A percentile compares a stretch with the other conserved stretches of the same genome.
Conservation (phyloP, 176 grass and related monocot genomes). For the Eleusine indica region DNA sequence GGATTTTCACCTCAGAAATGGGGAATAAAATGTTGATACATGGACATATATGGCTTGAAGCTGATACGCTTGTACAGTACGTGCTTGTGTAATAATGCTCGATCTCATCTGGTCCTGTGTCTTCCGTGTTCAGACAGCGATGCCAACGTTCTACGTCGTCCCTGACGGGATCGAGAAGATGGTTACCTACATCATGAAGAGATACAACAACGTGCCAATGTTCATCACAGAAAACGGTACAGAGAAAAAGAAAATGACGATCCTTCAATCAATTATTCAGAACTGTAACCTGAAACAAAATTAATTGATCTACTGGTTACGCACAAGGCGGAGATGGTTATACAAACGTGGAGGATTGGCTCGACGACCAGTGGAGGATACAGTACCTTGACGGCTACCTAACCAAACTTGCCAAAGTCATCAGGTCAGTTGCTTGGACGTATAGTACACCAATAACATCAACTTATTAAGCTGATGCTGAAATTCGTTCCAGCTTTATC, state of each 20-base stretch:
- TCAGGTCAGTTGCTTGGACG: conserved; percentile 46
- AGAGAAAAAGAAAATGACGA: not conserved
- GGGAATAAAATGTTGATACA: conserved; percentile 20
- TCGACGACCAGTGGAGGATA: conserved; percentile 54
- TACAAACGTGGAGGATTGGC: conserved; percentile 38
- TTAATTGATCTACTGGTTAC: conserved; percentile 35
- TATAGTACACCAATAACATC: not conserved
- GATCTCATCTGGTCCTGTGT: not conserved
- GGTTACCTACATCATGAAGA: conserved; percentile 56
- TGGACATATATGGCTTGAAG: not conserved
- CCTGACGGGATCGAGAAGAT: conserved; percentile 68
- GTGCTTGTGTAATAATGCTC: too few relatives aligned
- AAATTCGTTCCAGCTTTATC: not conserved
- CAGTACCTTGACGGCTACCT: conserved; percentile 61
- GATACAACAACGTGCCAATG: conserved; percentile 78
- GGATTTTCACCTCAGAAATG: not conserved
- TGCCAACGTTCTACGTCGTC: conserved; percentile 60
- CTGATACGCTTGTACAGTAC: not conserved
- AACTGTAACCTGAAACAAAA: not conserved
- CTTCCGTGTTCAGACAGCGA: conserved; percentile 49
- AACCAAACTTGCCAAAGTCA: conserved; percentile 50
- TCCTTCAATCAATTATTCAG: not conserved
- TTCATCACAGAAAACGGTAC: conserved; percentile 81
- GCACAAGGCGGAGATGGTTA: conserved; percentile 46
- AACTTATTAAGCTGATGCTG: not conserved